A percentile compares a stretch with the other conserved stretches of the same genome.
phyloP scores from a whole-genome alignment of 139 green algal genomes.

The Axilococcus clingmanii region DNA sequence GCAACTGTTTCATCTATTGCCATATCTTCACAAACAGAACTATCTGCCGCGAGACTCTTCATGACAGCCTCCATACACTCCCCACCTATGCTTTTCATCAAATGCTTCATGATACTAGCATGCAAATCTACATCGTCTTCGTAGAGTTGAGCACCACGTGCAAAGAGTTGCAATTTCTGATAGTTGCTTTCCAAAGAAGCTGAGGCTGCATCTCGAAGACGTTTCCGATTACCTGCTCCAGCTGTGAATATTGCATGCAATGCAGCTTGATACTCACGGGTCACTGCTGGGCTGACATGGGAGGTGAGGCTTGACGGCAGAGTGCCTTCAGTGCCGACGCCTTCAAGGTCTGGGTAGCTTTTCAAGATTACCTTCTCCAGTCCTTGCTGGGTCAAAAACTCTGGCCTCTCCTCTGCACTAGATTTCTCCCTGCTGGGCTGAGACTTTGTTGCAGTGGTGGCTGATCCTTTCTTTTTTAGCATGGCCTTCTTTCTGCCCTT shows the following conservation, averaged over 20 bases:
- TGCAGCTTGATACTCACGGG: constrained; percentile 49
- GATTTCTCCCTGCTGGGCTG: not conserved
- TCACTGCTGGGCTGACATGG: constrained; percentile 35
- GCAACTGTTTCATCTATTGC: constrained; percentile 2
- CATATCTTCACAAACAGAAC: not conserved
- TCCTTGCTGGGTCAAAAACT: not conserved
- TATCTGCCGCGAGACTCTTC: constrained; percentile 25
- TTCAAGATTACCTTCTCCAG: constrained; percentile 34
- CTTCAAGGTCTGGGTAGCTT: constrained; percentile 36
- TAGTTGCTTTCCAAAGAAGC: constrained; percentile 8
- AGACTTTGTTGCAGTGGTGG: constrained; percentile 7
- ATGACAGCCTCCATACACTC: constrained; percentile 55
- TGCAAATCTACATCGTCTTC: constrained; percentile 25
- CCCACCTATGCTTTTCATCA: constrained; percentile 42
- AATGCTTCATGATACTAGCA: constrained; percentile 42
- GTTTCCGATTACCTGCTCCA: constrained; percentile 52
- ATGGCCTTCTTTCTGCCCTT: constrained; percentile 13
- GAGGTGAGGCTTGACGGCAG: constrained; percentile 29
- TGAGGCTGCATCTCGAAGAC: constrained; percentile 39
- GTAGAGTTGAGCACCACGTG: constrained; percentile 33
- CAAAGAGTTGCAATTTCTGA: constrained; percentile 51
- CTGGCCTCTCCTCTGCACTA: not conserved
- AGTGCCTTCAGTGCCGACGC: constrained; percentile 25
- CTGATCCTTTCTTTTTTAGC: constrained; percentile 6
- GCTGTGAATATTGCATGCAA: constrained; percentile 56